phyloP scores from a whole-genome alignment of 139 green algal genomes.

The Limnomonas spitsbergensis region DNA sequence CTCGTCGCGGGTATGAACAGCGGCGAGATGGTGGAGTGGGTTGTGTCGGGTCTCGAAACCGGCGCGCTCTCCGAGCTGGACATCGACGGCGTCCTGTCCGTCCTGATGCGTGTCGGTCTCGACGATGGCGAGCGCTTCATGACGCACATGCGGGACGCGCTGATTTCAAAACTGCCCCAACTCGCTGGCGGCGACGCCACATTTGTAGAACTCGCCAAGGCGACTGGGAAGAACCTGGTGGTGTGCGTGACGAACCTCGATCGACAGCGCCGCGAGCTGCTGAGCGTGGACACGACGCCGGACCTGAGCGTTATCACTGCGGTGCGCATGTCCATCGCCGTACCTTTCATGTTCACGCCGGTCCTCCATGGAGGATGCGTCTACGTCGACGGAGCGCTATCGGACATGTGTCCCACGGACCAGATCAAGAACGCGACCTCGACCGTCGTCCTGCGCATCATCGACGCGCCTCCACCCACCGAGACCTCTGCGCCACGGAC shows the following conservation, averaged over 20 bases:
- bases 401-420: background rate
- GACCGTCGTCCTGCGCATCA: background rate
- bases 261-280: background rate
- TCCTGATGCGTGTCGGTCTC: background rate
- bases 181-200: background rate
- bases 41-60: background rate
- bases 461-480: background rate
- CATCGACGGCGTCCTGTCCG: background rate
- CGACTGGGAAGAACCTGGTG: background rate
- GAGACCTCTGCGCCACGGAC: no score
- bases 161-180: background rate
- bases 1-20: background rate
- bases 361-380: background rate
- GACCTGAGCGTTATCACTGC: background rate
- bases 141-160: background rate
- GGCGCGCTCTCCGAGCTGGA: background rate
- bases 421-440: background rate
- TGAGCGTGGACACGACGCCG: background rate
- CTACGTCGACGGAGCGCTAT: background rate
- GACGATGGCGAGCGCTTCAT: background rate
- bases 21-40: conserved; percentile 16
- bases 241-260: conserved; percentile 3
- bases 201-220: background rate
- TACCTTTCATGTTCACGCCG: conserved; percentile 5
- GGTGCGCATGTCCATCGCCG: background rate